Conservation (phyloP, 2,329 filamentous ascomycete genomes). For the Colletotrichum chlorophyti region DNA sequence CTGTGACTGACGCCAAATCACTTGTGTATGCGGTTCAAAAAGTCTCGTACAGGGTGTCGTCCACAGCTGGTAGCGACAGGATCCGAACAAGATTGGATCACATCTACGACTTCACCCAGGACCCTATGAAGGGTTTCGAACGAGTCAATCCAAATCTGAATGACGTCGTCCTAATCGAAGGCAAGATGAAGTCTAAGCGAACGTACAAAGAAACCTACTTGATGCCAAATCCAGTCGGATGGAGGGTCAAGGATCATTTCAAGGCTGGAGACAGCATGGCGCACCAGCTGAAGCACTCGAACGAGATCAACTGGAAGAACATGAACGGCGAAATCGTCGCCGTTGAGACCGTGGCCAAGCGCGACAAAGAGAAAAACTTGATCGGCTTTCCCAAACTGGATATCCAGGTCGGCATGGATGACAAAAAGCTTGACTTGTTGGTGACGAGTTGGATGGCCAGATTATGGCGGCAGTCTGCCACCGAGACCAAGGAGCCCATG, state of each 20-base stretch:
- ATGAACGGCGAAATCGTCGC: slow-evolving; percentile 31
- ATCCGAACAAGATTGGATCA: slow-evolving; percentile 34
- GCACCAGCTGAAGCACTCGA: slow-evolving; percentile 32
- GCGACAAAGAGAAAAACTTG: slow-evolving; percentile 29
- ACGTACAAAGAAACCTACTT: slow-evolving; percentile 32
- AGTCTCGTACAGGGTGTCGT: slow-evolving; percentile 32
- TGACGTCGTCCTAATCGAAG: slow-evolving; percentile 28
- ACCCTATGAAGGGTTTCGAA: not conserved
- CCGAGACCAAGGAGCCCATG: slow-evolving; percentile 32
- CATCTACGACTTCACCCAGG: slow-evolving; percentile 37
- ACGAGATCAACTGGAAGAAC: slow-evolving; percentile 36
- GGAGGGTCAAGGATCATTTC: slow-evolving; percentile 33
- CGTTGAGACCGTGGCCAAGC: slow-evolving; percentile 33
- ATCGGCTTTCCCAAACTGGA: slow-evolving; percentile 32
- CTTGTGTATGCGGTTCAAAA: slow-evolving; percentile 35
- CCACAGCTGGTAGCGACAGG: slow-evolving; percentile 20
- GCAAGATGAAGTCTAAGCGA: slow-evolving; percentile 31
- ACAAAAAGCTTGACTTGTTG: slow-evolving; percentile 37
- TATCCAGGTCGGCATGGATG: slow-evolving; percentile 30
- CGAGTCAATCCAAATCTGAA: not conserved
- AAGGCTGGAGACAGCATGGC: slow-evolving; percentile 30
- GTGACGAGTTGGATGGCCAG: slow-evolving; percentile 38
- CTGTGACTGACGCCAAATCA: slow-evolving; percentile 30
- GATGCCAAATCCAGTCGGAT: slow-evolving; percentile 28
- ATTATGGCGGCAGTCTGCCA: slow-evolving; percentile 35